A percentile compares a stretch with the other conserved stretches of the same genome.
Evolutionary conservation across 345 rosid species (phyloP).

Genomic region (Arabidopsis arenosa): DNA sequence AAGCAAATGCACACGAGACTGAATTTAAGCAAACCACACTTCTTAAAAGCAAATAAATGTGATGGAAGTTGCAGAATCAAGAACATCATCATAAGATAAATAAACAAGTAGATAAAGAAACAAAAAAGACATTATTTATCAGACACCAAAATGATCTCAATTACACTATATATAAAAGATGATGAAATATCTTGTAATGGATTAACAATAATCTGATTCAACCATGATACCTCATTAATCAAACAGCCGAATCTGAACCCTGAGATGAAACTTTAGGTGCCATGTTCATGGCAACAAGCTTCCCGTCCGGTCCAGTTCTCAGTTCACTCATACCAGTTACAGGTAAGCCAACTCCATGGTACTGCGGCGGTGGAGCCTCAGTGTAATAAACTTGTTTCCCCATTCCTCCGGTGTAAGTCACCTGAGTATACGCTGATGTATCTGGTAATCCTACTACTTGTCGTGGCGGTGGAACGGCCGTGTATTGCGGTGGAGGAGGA

Average conservation of each 20-base stretch:
- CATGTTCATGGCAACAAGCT: slow-evolving; percentile 39
- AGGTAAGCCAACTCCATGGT: slow-evolving; percentile 62
- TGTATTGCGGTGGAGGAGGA: slow-evolving; percentile 42
- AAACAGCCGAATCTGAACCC: slow-evolving; percentile 41
- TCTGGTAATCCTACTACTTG: slow-evolving; percentile 52
- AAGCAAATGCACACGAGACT: not conserved
- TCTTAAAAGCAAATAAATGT: not conserved
- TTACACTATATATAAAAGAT: slow-evolving; percentile 16
- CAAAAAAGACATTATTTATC: slow-evolving; percentile 37
- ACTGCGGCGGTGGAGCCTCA: slow-evolving; percentile 47
- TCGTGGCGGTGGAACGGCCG: slow-evolving; percentile 48
- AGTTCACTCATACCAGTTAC: slow-evolving; percentile 44
- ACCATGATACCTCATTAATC: slow-evolving; percentile 25
- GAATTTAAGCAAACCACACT: not conserved
- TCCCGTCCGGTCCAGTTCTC: slow-evolving; percentile 44
- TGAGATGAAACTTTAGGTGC: slow-evolving; percentile 41
- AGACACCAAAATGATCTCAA: slow-evolving; percentile 36
- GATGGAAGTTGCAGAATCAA: slow-evolving; percentile 28
- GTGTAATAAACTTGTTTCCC: slow-evolving; percentile 79
- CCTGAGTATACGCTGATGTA: slow-evolving; percentile 55
- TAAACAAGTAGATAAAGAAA: not conserved
- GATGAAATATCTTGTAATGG: slow-evolving; percentile 19
- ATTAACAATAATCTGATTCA: slow-evolving; percentile 28
- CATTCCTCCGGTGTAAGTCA: slow-evolving; percentile 57
- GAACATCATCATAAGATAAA: slow-evolving; percentile 31